Evolutionary conservation across 208 protist genomes (phyloP), one percentile per base, ranked within the genome.

Genomic region (Trypanosoma avium): DNA sequence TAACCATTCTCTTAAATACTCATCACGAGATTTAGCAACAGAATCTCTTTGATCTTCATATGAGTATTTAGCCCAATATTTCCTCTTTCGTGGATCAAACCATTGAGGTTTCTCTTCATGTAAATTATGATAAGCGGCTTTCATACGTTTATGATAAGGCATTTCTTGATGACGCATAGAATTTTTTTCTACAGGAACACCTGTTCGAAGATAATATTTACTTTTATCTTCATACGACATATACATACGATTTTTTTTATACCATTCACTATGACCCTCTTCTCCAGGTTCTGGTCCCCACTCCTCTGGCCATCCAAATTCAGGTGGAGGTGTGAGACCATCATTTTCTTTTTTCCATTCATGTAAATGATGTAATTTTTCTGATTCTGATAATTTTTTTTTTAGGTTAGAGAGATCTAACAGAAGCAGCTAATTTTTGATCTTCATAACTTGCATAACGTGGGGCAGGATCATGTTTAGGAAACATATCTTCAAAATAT

Each of bases 191-290:
- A 95, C 80, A 15, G 89, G 89, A 30, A 95, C 89, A 1, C 89
- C 86, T 4, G 63, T 63, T 26, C 89, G 81, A 22, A 95, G 50
- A 59, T 92, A 83, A 53, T 87, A 93, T 61, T 85, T 84, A 12
- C 77, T 77, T 64, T 93, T 92, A 29, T 95, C 89, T 65, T 95
- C 89, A 55, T 93, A 91, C 24, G 83, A 91, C 89, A 95, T 95
- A 75, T 92, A 95, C 86, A 92, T 90, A 32, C 89, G 81, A 43
- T 90, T 86, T 69, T 95, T 95, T 68, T 91, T 85, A 79, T 95
- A 95, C 77, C 82, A 95, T 54, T 78, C 75, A 29, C 72, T 91
- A 66, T 95, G 89, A 6, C 89, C 89, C 47, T 93, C 86, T 36
- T 92, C 85, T 13, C 89, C 89, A 7, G 89, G 89, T 61, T 91